Conservation (phyloP, 805 yeast genomes). For the Candida odintsovae region DNA sequence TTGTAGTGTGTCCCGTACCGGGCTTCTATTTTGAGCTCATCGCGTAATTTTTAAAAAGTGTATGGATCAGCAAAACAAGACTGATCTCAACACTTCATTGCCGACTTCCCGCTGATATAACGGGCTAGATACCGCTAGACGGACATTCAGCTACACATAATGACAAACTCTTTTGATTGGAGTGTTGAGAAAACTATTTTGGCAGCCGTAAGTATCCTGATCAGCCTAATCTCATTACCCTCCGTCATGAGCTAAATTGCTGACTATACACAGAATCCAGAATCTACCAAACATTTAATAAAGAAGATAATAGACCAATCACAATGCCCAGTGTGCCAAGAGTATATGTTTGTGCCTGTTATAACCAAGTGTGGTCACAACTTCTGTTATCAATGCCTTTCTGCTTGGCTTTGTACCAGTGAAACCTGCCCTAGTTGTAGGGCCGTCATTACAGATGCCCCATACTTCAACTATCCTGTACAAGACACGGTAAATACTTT, state of each 20-base stretch:
- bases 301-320: slow-evolving; percentile 24
- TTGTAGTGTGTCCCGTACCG: background rate
- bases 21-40: background rate
- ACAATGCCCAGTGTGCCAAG: slow-evolving; percentile 63
- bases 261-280: slow-evolving; percentile 10
- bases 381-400: slow-evolving; percentile 63
- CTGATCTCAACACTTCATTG: background rate
- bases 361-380: slow-evolving; percentile 67
- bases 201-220: slow-evolving; percentile 12
- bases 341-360: slow-evolving; percentile 61
- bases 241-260: background rate
- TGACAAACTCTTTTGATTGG: background rate
- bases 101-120: background rate
- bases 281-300: slow-evolving; percentile 7
- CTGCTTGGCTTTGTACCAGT: slow-evolving; percentile 53
- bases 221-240: background rate
- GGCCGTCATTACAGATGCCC: slow-evolving; percentile 38
- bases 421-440: slow-evolving; percentile 70
- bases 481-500: slow-evolving; percentile 40
- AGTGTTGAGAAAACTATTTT: slow-evolving; percentile 12
- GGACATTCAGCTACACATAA: background rate
- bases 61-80: background rate
- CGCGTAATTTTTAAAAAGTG: background rate
- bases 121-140: background rate
- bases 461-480: slow-evolving; percentile 47